Conservation (phyloP, 441 rosid species). For the Omphalea diandra region DNA sequence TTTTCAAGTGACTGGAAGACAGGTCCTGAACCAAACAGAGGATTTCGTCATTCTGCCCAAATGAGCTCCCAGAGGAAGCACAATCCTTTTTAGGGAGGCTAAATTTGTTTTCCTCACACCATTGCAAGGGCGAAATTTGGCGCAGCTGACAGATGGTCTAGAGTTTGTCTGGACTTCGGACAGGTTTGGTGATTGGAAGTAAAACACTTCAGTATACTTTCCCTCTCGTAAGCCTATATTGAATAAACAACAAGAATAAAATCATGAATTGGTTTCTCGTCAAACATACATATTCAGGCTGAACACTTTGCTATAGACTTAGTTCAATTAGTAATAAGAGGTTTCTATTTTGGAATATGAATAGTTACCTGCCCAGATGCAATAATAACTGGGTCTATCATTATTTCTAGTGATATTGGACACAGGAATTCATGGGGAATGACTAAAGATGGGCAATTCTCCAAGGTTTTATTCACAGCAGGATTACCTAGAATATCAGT, state of each 20-base stretch:
- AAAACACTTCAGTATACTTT: constrained; percentile 79
- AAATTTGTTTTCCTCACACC: constrained; percentile 71
- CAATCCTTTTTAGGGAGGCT: constrained; percentile 40
- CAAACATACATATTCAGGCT: neutral
- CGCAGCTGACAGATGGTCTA: constrained; percentile 55
- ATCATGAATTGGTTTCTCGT: neutral
- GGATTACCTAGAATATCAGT: constrained; percentile 36
- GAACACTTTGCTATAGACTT: neutral
- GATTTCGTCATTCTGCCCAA: constrained; percentile 35
- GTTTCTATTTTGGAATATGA: too few relatives aligned
- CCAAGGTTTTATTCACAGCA: constrained; percentile 25
- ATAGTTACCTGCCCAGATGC: constrained; percentile 73
- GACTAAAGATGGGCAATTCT: constrained; percentile 40
- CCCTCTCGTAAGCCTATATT: constrained; percentile 65
- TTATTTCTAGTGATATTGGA: constrained; percentile 78
- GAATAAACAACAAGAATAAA: neutral
- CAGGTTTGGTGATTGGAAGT: constrained; percentile 63
- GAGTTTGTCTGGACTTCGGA: constrained; percentile 67
- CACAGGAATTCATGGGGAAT: constrained; percentile 78
- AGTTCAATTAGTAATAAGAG: neutral
- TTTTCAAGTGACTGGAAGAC: constrained; percentile 47
- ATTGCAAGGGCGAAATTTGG: constrained; percentile 73
- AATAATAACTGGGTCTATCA: constrained; percentile 76
- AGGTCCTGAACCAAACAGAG: constrained; percentile 43
- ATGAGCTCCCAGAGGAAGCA: constrained; percentile 12